Evolutionary conservation across 345 rosid species (phyloP).

Genomic region (Salix viminalis): DNA sequence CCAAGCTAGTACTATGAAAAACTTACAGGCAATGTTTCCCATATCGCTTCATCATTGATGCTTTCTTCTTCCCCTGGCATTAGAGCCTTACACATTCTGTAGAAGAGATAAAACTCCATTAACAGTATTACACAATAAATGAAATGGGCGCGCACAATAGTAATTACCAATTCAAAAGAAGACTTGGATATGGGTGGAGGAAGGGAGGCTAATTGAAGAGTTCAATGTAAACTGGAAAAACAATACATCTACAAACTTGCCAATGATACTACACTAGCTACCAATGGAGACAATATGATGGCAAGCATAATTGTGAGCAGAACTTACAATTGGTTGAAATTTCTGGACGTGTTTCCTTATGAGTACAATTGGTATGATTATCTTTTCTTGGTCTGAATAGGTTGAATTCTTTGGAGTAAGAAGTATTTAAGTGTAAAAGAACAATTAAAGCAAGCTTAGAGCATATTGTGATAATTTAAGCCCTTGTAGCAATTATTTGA

Average conservation of each 20-base stretch:
- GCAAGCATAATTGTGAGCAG: background rate
- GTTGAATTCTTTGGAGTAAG: background rate
- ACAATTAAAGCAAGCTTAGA: background rate
- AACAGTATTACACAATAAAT: background rate
- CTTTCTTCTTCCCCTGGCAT: constrained; percentile 94
- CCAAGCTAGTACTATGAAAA: constrained; percentile 2
- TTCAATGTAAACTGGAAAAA: background rate
- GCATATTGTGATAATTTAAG: background rate
- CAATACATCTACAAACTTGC: background rate
- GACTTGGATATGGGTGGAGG: background rate
- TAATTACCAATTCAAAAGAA: background rate
- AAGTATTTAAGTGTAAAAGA: background rate
- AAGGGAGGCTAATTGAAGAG: background rate
- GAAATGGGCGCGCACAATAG: background rate
- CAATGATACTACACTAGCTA: background rate
- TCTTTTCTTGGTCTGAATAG: background rate
- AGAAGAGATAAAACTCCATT: constrained; percentile 16
- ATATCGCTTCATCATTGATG: constrained; percentile 84
- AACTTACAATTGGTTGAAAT: background rate
- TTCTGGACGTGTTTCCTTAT: background rate
- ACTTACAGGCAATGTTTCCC: constrained; percentile 98
- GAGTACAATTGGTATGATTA: background rate
- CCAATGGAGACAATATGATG: background rate
- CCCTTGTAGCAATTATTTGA: background rate
- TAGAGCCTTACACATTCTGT: constrained; percentile 91